These are phyloP conservation scores for Phialophora tarda DNA, from an alignment of 2,329 filamentous ascomycete species.

Conservation along the genomic window DNA sequence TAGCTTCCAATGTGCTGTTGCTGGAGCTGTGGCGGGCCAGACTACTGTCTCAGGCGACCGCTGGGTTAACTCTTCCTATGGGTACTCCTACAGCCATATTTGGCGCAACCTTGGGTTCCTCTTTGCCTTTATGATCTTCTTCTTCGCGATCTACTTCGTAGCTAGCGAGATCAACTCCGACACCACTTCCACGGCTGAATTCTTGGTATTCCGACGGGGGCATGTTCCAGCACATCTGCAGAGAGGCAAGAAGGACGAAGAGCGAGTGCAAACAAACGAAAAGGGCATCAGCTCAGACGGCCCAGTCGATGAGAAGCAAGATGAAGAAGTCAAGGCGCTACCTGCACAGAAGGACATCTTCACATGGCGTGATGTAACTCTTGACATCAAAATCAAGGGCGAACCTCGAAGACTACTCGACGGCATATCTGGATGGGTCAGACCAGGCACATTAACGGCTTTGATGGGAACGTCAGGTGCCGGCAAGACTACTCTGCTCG, in stretches of 20 bases:
- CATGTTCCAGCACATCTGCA: constrained; percentile 59
- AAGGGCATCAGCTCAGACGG: constrained; percentile 40
- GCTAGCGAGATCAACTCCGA: constrained; percentile 67
- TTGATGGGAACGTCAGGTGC: constrained; percentile 68
- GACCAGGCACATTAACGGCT: constrained; percentile 61
- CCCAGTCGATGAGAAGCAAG: constrained; percentile 55
- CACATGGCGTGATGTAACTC: constrained; percentile 62
- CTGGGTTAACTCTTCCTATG: constrained; percentile 63
- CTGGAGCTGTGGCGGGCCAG: constrained; percentile 62
- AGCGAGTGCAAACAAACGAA: constrained; percentile 33
- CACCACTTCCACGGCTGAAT: constrained; percentile 76
- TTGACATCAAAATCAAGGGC: constrained; percentile 60
- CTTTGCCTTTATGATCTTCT: constrained; percentile 67
- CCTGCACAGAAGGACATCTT: constrained; percentile 50
- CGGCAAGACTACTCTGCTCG: constrained; percentile 67
- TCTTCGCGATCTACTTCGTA: constrained; percentile 67
- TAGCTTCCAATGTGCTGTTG: constrained; percentile 65
- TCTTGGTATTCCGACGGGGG: constrained; percentile 74
- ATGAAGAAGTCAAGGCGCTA: constrained; percentile 39
- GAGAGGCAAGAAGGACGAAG: constrained; percentile 36
- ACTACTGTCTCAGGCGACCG: constrained; percentile 65
- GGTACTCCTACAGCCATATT: constrained; percentile 63
- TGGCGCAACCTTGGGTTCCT: constrained; percentile 76
- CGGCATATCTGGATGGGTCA: constrained; percentile 61
- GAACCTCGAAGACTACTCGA: constrained; percentile 65